A percentile compares a stretch with the other conserved stretches of the same genome.
Conservation (phyloP, 1,139 yeast species). For the Protomyces pachydermus region DNA sequence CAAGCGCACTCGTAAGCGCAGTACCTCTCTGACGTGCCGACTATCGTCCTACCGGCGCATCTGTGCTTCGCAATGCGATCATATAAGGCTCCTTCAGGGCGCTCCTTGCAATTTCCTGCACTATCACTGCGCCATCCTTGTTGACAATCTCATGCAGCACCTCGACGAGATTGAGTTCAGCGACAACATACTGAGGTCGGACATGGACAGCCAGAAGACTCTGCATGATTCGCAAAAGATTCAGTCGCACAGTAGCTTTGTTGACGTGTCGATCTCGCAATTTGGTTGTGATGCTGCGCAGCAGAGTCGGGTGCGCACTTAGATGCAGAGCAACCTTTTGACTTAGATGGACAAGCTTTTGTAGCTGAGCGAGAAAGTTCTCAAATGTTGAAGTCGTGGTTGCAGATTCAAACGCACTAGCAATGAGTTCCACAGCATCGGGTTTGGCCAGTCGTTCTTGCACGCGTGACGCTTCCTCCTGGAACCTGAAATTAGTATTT, state of each 20-base stretch:
- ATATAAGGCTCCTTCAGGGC: slow-evolving; percentile 9
- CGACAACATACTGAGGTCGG: not conserved
- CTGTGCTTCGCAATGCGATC: not conserved
- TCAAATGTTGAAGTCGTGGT: slow-evolving; percentile 33
- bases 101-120: slow-evolving; percentile 31
- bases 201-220: slow-evolving; percentile 30
- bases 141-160: slow-evolving; percentile 19
- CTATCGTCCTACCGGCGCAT: not conserved
- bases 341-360: slow-evolving; percentile 33
- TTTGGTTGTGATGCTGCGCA: slow-evolving; percentile 29
- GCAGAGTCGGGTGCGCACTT: slow-evolving; percentile 30
- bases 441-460: slow-evolving; percentile 33
- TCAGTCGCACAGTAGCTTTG: slow-evolving; percentile 34
- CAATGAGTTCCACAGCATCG: slow-evolving; percentile 30
- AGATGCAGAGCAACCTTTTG: slow-evolving; percentile 25
- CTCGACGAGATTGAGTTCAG: slow-evolving; percentile 24
- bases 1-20: not conserved
- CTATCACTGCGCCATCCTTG: slow-evolving; percentile 31
- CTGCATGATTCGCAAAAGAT: slow-evolving; percentile 33
- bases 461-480: slow-evolving; percentile 38
- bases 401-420: slow-evolving; percentile 33
- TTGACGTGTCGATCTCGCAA: slow-evolving; percentile 32
- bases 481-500: slow-evolving; percentile 27
- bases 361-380: slow-evolving; percentile 34
- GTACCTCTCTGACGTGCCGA: not conserved